Evolutionary conservation across 768 basidiomycete genomes (phyloP).

Genomic region (Auriscalpium microsporum): DNA sequence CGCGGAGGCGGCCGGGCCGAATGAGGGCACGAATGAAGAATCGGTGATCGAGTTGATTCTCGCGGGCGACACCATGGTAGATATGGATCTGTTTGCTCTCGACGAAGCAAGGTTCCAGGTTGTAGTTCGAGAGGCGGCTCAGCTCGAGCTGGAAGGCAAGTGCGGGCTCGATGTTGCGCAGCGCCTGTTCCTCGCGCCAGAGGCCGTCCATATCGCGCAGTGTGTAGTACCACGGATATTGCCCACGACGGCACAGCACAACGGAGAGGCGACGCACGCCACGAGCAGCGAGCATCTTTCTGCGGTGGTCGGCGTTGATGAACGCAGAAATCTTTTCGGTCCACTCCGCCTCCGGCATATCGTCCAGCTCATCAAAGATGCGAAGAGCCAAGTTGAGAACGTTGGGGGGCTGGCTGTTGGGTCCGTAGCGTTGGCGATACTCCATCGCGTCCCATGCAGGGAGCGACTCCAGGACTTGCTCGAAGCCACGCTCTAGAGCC

Average conservation of each 20-base stretch:
- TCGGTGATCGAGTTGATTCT: constrained; percentile 95
- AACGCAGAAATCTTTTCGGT: constrained; percentile 62
- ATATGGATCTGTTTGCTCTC: constrained; percentile 98
- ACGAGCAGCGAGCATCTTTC: constrained; percentile 51
- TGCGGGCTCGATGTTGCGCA: constrained; percentile 97
- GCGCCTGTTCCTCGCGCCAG: constrained; percentile 93
- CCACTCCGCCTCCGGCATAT: constrained; percentile 71
- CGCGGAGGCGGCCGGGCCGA: constrained; percentile 88
- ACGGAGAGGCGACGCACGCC: constrained; percentile 91
- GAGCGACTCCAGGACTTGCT: constrained; percentile 61
- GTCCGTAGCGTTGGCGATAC: constrained; percentile 67
- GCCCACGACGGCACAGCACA: constrained; percentile 81
- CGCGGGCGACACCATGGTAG: constrained; percentile 89
- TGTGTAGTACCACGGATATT: constrained; percentile 94
- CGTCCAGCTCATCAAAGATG: constrained; percentile 73
- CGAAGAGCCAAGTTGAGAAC: constrained; percentile 92
- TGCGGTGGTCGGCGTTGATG: constrained; percentile 48
- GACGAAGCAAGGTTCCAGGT: constrained; percentile 90
- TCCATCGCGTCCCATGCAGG: constrained; percentile 68
- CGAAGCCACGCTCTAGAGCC: constrained; percentile 64
- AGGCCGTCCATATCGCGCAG: constrained; percentile 60
- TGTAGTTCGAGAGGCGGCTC: constrained; percentile 93
- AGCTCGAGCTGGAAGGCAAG: constrained; percentile 97
- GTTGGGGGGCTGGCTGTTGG: constrained; percentile 71
- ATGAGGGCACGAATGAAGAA: constrained; percentile 98